Evolutionary conservation across 2,329 filamentous ascomycete genomes (phyloP).

Genomic region (Myriosclerotinia scirpicola): DNA sequence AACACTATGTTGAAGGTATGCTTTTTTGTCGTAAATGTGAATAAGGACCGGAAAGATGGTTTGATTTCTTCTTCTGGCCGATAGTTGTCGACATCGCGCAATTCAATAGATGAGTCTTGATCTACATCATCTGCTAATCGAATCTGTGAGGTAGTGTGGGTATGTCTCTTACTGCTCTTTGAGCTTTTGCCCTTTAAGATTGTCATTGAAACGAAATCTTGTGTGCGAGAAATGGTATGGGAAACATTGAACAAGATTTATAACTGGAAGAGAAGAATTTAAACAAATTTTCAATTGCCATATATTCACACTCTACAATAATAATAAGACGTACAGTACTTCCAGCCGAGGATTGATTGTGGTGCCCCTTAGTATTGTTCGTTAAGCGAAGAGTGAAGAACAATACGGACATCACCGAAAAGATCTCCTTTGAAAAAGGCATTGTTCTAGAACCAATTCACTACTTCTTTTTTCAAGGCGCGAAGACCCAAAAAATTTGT

Average conservation of each 20-base stretch:
- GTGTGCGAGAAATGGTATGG: neutral
- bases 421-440: neutral
- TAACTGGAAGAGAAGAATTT: neutral
- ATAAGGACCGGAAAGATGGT: constrained; percentile 49
- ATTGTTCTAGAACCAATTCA: constrained; percentile 11
- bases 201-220: constrained; percentile 8
- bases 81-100: neutral
- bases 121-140: constrained; percentile 11
- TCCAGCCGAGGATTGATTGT: neutral
- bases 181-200: constrained; percentile 6
- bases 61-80: constrained; percentile 20
- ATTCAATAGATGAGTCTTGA: constrained; percentile 13
- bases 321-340: neutral
- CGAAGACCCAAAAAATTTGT: neutral
- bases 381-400: constrained; percentile 26
- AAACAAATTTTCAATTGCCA: neutral
- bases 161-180: constrained; percentile 12
- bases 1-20: constrained; percentile 56
- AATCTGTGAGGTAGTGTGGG: neutral
- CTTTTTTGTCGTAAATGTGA: constrained; percentile 66
- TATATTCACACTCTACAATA: neutral
- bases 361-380: constrained; percentile 30
- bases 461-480: neutral
- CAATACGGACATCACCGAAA: constrained; percentile 13
- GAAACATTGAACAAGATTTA: neutral